These are phyloP conservation scores for Pseudogymnoascus sp. DNA, from an alignment of 2,329 filamentous ascomycete species.

Conservation along the genomic window DNA sequence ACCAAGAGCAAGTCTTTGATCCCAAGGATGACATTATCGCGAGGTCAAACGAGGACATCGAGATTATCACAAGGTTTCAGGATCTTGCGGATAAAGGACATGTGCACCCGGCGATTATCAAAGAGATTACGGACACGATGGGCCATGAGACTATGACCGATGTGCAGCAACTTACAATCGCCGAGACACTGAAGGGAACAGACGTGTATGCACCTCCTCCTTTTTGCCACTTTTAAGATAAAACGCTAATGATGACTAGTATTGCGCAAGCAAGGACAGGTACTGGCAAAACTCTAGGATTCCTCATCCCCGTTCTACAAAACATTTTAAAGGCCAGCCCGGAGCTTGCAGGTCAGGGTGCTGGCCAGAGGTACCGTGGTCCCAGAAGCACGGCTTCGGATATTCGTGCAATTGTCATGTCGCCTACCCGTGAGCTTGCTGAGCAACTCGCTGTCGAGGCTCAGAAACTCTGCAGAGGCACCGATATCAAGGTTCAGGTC, in stretches of 20 bases:
- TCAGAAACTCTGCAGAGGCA: slow-evolving; percentile 28
- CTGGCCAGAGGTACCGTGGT: slow-evolving; percentile 21
- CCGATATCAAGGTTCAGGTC: slow-evolving; percentile 48
- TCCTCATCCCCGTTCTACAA: slow-evolving; percentile 79
- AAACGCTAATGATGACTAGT: slow-evolving; percentile 34
- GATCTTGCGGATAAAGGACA: slow-evolving; percentile 24
- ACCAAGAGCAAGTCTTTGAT: background rate
- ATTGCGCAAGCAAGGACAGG: slow-evolving; percentile 94
- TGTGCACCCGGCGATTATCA: slow-evolving; percentile 25
- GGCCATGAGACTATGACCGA: slow-evolving; percentile 78
- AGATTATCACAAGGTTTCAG: slow-evolving; percentile 24
- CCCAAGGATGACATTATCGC: background rate
- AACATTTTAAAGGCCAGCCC: slow-evolving; percentile 60
- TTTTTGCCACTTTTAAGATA: slow-evolving; percentile 2
- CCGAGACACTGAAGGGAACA: slow-evolving; percentile 60
- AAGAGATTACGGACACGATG: slow-evolving; percentile 62
- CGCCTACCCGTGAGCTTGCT: slow-evolving; percentile 73
- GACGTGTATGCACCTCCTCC: slow-evolving; percentile 26
- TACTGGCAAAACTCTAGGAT: slow-evolving; percentile 93
- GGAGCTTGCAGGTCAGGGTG: slow-evolving; percentile 40
- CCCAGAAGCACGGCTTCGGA: slow-evolving; percentile 40
- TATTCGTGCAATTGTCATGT: slow-evolving; percentile 65
- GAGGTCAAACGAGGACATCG: slow-evolving; percentile 9
- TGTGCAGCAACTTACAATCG: slow-evolving; percentile 79
- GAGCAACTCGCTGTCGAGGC: slow-evolving; percentile 78